These are phyloP conservation scores for Cercospora sp. DNA, from an alignment of 2,329 filamentous ascomycete genomes.

Conservation along the genomic window DNA sequence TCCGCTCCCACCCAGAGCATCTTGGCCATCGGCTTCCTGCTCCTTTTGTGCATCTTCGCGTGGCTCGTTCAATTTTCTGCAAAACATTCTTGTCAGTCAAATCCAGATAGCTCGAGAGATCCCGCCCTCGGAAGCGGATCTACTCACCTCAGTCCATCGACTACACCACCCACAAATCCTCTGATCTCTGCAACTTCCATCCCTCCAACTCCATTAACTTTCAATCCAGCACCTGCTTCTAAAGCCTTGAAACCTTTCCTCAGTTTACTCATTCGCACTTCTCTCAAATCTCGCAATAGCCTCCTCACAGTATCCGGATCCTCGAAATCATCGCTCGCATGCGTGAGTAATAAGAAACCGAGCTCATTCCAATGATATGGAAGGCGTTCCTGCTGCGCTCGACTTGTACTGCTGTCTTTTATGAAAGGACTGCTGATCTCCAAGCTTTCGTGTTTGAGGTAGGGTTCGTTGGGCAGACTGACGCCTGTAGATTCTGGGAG, in stretches of 20 bases:
- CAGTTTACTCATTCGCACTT: slow-evolving; percentile 88
- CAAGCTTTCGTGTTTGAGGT: slow-evolving; percentile 32
- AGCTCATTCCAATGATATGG: slow-evolving; percentile 97
- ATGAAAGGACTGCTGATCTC: slow-evolving; percentile 69
- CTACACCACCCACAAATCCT: slow-evolving; percentile 78
- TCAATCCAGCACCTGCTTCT: slow-evolving; percentile 70
- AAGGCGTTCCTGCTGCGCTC: slow-evolving; percentile 67
- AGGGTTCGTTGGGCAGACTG: slow-evolving; percentile 30
- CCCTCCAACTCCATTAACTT: slow-evolving; percentile 78
- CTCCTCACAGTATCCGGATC: slow-evolving; percentile 72
- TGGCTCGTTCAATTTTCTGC: slow-evolving; percentile 75
- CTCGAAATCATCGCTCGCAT: slow-evolving; percentile 79
- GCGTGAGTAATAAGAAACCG: slow-evolving; percentile 80
- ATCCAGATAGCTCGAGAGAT: not conserved
- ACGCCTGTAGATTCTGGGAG: slow-evolving; percentile 55
- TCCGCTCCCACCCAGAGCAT: slow-evolving; percentile 49
- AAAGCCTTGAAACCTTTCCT: slow-evolving; percentile 70
- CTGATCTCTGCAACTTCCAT: slow-evolving; percentile 91
- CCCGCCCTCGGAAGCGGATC: too few species aligned
- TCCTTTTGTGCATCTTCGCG: slow-evolving; percentile 76
- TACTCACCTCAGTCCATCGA: slow-evolving; percentile 71
- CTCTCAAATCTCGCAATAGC: slow-evolving; percentile 76
- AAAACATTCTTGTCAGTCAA: not conserved
- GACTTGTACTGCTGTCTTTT: slow-evolving; percentile 66
- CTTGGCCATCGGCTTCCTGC: slow-evolving; percentile 68